Evolutionary conservation across 345 rosid species (phyloP), one percentile per base, ranked within the genome.

Genomic region (Geranium brycei): DNA sequence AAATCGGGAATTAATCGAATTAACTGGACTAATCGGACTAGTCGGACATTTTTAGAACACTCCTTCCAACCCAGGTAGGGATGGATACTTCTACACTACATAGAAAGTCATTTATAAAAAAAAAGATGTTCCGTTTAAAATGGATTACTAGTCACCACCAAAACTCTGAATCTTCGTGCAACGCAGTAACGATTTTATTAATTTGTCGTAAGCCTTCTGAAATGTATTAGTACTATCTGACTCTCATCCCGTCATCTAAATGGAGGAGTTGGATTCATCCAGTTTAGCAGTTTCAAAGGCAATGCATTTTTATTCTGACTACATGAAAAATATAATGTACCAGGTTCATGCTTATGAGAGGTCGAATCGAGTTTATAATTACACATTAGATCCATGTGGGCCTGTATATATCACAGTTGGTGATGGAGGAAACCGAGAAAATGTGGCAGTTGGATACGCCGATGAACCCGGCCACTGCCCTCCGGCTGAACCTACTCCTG

Each of bases 341-440:
- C 79, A 91, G 98, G 91, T 91, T 65, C 83, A 91, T 78, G 96
- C 91, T 14, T 92, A 92, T 53, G 98, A 92, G 80, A 89, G 98
- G 63, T 85, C 96, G 40, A 92, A 92, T 74, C 79, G 95, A 61
- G 87, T 89, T 35, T 92, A 85, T 72, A 84, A 87, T 79, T 92
- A 92, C 78, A 67, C 70, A 0, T 70, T 89, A 66, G 97, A 92
- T 85, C 89, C 84, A 15, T 87, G 90, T 70, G 97, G 93, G 13
- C 91, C 90, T 1, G 79, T 89, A 41, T 80, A 87, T 73, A 82
- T 92, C 63, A 71, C 85, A 0, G 79, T 82, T 12, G 98, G 98
- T 61, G 85, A 78, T 71, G 97, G 98, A 57, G 98, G 96, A 60
- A 83, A 76, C 38, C 74, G 80, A 62, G 89, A 89, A 73, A 81